phyloP scores from a whole-genome alignment of 2,329 filamentous ascomycete species.

The Aureobasidium uvarum region DNA sequence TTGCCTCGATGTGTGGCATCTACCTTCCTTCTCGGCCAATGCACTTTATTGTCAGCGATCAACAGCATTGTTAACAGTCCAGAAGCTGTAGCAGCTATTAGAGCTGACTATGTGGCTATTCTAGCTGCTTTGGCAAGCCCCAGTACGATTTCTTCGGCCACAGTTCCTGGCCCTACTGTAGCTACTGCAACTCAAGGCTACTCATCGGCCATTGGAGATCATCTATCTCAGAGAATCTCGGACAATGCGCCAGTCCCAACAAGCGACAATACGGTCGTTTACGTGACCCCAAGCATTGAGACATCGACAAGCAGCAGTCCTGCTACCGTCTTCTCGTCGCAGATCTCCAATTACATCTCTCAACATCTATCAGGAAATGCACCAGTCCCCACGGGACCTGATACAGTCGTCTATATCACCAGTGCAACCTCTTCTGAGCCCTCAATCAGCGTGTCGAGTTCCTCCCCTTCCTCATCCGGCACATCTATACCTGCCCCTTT shows the following conservation, averaged over 20 bases:
- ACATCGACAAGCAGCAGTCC: conserved; percentile 4
- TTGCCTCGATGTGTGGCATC: conserved; percentile 11
- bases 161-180: neutral
- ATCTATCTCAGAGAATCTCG: conserved; percentile 18
- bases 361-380: conserved; percentile 7
- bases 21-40: conserved; percentile 1
- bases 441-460: neutral
- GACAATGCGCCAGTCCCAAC: conserved; percentile 16
- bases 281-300: neutral
- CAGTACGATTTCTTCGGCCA: neutral
- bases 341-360: neutral
- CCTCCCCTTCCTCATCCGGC: neutral
- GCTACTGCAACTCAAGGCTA: neutral
- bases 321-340: neutral
- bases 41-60: conserved; percentile 21
- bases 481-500: neutral
- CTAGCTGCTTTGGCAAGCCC: conserved; percentile 6
- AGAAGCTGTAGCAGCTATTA: conserved; percentile 25
- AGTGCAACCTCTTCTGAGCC: neutral
- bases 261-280: conserved; percentile 12
- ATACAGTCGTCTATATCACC: conserved; percentile 14
- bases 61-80: neutral
- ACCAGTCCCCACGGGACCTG: neutral
- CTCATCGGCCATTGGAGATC: neutral
- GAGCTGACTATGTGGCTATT: conserved; percentile 5